Evolutionary conservation across 768 basidiomycete genomes (phyloP).

Genomic region (Roridomyces roridus): DNA sequence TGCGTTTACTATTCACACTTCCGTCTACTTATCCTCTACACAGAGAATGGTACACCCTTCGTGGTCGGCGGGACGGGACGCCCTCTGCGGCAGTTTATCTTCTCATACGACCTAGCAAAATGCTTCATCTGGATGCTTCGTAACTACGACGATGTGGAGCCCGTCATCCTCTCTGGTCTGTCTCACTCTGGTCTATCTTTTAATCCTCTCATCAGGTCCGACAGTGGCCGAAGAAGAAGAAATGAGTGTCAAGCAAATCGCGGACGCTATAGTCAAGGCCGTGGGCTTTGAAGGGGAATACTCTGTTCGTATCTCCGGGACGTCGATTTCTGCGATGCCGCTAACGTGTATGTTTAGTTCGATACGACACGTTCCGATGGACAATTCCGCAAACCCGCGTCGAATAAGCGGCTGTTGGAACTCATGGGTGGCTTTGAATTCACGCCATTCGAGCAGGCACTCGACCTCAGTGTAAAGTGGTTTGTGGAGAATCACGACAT

Average conservation of each 20-base stretch:
- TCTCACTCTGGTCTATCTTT: too few species aligned
- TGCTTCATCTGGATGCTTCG: slow-evolving; percentile 92
- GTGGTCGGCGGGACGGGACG: slow-evolving; percentile 89
- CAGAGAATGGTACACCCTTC: slow-evolving; percentile 86
- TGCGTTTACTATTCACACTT: slow-evolving; percentile 34
- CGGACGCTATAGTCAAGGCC: slow-evolving; percentile 88
- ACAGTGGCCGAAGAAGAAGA: slow-evolving; percentile 94
- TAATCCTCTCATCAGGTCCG: background rate
- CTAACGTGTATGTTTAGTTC: too few species aligned
- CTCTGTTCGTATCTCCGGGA: too few species aligned
- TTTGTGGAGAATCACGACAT: slow-evolving; percentile 81
- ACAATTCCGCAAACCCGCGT: slow-evolving; percentile 95
- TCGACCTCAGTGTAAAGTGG: slow-evolving; percentile 84
- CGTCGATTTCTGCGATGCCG: too few species aligned
- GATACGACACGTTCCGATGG: slow-evolving; percentile 88
- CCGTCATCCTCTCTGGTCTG: slow-evolving; percentile 87
- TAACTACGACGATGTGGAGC: slow-evolving; percentile 92
- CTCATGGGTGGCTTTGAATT: slow-evolving; percentile 86
- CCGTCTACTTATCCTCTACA: background rate
- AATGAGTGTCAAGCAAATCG: slow-evolving; percentile 89
- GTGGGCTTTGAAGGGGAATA: slow-evolving; percentile 79
- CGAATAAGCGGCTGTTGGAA: slow-evolving; percentile 84
- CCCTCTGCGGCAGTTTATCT: slow-evolving; percentile 96
- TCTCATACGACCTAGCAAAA: slow-evolving; percentile 94
- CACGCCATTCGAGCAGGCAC: slow-evolving; percentile 87